A percentile compares a stretch with the other conserved stretches of the same genome.
phyloP scores from a whole-genome alignment of 2,329 filamentous ascomycete genomes.

The Teratosphaeria gauchensis region DNA sequence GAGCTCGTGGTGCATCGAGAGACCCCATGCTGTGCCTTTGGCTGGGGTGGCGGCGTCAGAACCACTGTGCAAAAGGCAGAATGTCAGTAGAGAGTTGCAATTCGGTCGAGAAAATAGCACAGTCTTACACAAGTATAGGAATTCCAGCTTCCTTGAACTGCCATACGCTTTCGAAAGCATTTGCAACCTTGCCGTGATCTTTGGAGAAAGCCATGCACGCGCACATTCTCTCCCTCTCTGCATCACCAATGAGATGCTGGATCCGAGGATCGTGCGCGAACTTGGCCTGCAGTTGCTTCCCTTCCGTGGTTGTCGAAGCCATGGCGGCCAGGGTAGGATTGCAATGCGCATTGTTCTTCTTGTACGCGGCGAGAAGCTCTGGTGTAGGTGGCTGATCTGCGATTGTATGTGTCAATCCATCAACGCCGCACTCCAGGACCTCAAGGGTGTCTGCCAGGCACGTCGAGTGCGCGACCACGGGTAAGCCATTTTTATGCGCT shows the following conservation, averaged over 20 bases:
- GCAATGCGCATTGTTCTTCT: conserved; percentile 32
- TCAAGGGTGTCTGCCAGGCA: conserved; percentile 32
- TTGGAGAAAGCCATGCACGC: conserved; percentile 32
- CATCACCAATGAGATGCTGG: conserved; percentile 24
- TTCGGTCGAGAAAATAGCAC: not conserved
- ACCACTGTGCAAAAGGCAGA: conserved; percentile 23
- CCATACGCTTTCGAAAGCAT: conserved; percentile 34
- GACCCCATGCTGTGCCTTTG: conserved; percentile 35
- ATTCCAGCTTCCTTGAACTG: conserved; percentile 31
- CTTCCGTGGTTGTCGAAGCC: conserved; percentile 33
- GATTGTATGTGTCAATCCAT: conserved; percentile 37
- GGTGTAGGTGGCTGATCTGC: conserved; percentile 30
- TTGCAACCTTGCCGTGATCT: conserved; percentile 25
- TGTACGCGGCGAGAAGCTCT: conserved; percentile 33
- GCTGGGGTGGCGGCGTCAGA: conserved; percentile 35
- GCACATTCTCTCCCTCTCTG: conserved; percentile 29
- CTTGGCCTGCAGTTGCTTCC: conserved; percentile 27
- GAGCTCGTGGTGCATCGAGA: conserved; percentile 35
- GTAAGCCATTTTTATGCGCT: conserved; percentile 27
- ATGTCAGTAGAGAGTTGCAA: not conserved
- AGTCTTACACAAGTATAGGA: conserved; percentile 31
- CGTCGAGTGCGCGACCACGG: conserved; percentile 33
- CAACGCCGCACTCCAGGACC: conserved; percentile 32
- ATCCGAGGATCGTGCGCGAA: conserved; percentile 34
- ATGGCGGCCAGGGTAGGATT: conserved; percentile 35